A percentile compares a stretch with the other conserved stretches of the same genome.
Conservation (phyloP, 306 rosid species). For the Corylus avellana region DNA sequence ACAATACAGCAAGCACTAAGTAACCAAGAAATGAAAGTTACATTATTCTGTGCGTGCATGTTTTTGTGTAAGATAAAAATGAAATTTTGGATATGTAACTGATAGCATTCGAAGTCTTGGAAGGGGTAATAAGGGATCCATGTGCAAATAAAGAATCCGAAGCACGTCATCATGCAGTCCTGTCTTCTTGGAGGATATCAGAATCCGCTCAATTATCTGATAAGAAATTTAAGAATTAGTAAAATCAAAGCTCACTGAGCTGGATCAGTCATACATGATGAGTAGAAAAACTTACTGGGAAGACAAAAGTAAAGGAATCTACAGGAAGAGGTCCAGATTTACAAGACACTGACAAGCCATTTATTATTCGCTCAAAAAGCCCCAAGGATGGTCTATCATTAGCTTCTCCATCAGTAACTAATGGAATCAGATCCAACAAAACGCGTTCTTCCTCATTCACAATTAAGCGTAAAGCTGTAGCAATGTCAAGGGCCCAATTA, state of each 20-base stretch:
- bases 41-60: not conserved
- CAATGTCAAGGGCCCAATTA: conserved; percentile 90
- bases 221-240: conserved; percentile 31
- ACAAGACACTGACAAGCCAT: conserved; percentile 80
- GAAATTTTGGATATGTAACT: conserved; percentile 44
- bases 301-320: conserved; percentile 89
- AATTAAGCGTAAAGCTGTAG: conserved; percentile 82
- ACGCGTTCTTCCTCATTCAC: conserved; percentile 66
- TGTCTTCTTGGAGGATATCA: conserved; percentile 86
- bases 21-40: not conserved
- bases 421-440: conserved; percentile 64
- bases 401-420: conserved; percentile 53
- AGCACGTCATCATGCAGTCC: conserved; percentile 82
- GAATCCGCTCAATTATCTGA: conserved; percentile 89
- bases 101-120: conserved; percentile 92
- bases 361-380: conserved; percentile 73
- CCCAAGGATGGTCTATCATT: conserved; percentile 50
- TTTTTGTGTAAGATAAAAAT: not conserved
- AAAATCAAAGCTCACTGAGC: conserved; percentile 22
- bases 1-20: conserved; percentile 24
- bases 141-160: conserved; percentile 78
- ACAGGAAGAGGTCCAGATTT: conserved; percentile 94
- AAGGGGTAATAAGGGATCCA: conserved; percentile 91
- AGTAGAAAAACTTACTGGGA: conserved; percentile 72
- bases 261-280: conserved; percentile 15